Base-by-base conservation (phyloP, 768 basidiomycete species). In the Tricholoma bakamatsutake region DNA sequence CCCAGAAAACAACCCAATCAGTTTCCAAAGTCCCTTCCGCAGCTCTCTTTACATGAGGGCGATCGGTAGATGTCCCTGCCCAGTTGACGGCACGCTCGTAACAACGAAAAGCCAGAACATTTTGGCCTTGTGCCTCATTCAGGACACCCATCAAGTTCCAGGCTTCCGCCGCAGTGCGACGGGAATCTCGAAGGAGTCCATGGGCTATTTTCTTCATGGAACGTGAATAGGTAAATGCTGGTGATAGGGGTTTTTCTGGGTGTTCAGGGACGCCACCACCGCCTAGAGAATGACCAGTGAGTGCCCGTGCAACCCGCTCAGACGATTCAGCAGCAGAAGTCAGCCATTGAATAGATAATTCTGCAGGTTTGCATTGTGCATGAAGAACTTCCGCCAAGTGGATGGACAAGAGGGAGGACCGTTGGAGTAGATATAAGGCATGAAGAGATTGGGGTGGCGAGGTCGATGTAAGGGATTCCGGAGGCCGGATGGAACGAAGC, bases 91-190 rank as follows among this genome's bases (percentile, higher is more conserved):
- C 88, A 10, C 83, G 80, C 61, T 84, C 80, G 62, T 86, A 91
- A 65, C 83, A 88, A 43, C 76, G 72, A 6, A 87, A 64, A 7
- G 85, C 85, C 33, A 57, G 61, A n/a, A 70, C 69, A 47, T 70
- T 60, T 58, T 68, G 59, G 6, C 73, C 69, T 67, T 76, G 59
- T 31, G 60, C 43, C 62, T 89, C 85, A n/a, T 76, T 73, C 7
- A 91, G 69, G 39, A 88, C 71, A 11, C 89, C 89, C 66, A 84
- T 73, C 57, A 90, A 70, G 63, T 82, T 85, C 87, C 87, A 90
- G 5, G 87, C 81, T 67, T 89, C 85, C 0, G 85, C 84, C 13
- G 87, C 83, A 27, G 85, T 82, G 45, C 86, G 74, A 13, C 85
- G 79, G 15, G 89, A 79, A 64, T 90, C 87, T 28, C 84, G 81